phyloP scores from a whole-genome alignment of 2,329 filamentous ascomycete genomes.

The Pseudogymnoascus destructans region DNA sequence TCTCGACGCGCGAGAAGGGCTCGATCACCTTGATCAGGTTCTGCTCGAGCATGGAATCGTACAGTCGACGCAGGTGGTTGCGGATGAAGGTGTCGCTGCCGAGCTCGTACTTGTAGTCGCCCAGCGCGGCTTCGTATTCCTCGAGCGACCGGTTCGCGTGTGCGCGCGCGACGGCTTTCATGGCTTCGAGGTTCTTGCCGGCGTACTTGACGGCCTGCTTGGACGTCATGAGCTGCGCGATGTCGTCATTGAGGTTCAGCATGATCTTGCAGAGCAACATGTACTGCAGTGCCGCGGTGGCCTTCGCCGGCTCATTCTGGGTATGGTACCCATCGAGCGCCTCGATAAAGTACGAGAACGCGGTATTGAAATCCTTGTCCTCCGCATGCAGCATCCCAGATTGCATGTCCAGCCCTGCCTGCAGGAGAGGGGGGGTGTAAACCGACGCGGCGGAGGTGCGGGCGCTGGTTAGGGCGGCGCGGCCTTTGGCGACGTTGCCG shows the following conservation, averaged over 20 bases:
- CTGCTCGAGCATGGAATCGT: slow-evolving; percentile 98
- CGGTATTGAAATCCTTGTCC: slow-evolving; percentile 97
- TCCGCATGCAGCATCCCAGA: slow-evolving; percentile 97
- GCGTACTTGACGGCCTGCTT: slow-evolving; percentile 97
- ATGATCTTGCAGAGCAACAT: slow-evolving; percentile 99
- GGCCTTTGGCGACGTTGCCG: slow-evolving; percentile 90
- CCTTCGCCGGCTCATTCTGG: slow-evolving; percentile 75
- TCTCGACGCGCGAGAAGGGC: slow-evolving; percentile 93
- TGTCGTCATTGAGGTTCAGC: slow-evolving; percentile 93
- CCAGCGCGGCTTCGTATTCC: slow-evolving; percentile 89
- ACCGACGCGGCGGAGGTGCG: slow-evolving; percentile 92
- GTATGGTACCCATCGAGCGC: slow-evolving; percentile 93
- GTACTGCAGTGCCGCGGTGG: slow-evolving; percentile 96
- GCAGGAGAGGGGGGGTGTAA: slow-evolving; percentile 88
- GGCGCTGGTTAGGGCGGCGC: slow-evolving; percentile 85
- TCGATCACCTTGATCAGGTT: slow-evolving; percentile 99
- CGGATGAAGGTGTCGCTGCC: slow-evolving; percentile 93
- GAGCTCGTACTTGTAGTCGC: slow-evolving; percentile 82
- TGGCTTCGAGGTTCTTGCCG: slow-evolving; percentile 88
- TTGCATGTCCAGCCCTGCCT: slow-evolving; percentile 97
- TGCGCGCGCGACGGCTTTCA: slow-evolving; percentile 95
- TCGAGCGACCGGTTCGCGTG: slow-evolving; percentile 92
- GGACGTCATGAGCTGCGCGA: slow-evolving; percentile 84
- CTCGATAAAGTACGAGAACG: slow-evolving; percentile 98
- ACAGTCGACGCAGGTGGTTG: slow-evolving; percentile 86